Evolutionary conservation across 2,329 filamentous ascomycete species (phyloP).

Genomic region (Penicillium sp.): DNA sequence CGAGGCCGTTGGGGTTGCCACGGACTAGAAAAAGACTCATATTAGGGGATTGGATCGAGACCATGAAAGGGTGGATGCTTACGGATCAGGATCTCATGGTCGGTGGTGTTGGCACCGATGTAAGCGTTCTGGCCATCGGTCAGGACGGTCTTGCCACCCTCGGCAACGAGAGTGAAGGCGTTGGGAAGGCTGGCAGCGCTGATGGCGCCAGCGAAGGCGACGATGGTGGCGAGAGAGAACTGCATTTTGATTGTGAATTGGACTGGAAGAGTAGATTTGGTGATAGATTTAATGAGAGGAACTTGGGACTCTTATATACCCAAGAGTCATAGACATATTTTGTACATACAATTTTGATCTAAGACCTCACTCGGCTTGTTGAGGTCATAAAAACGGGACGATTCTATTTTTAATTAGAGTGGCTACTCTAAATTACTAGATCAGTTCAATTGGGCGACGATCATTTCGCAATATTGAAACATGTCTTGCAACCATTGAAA

Average conservation of each 20-base stretch:
- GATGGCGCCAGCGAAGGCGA: constrained; percentile 23
- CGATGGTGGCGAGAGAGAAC: constrained; percentile 26
- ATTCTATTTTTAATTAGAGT: constrained; percentile 5
- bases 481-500: constrained; percentile 16
- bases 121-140: constrained; percentile 28
- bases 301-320: neutral
- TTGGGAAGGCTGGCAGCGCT: constrained; percentile 23
- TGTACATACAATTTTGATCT: neutral
- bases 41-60: neutral
- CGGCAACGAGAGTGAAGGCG: constrained; percentile 29
- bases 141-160: constrained; percentile 26
- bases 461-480: constrained; percentile 13
- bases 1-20: constrained; percentile 17
- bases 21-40: constrained; percentile 17
- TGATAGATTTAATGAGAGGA: neutral
- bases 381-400: neutral
- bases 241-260: constrained; percentile 24
- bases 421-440: neutral
- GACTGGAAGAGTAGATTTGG: neutral
- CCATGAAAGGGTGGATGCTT: constrained; percentile 3
- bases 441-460: constrained; percentile 4
- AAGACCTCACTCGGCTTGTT: neutral
- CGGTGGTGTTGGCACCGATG: constrained; percentile 20
- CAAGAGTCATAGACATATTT: neutral
- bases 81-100: constrained; percentile 29